phyloP scores from a whole-genome alignment of 805 yeast genomes.

The Suhomyces sp. region DNA sequence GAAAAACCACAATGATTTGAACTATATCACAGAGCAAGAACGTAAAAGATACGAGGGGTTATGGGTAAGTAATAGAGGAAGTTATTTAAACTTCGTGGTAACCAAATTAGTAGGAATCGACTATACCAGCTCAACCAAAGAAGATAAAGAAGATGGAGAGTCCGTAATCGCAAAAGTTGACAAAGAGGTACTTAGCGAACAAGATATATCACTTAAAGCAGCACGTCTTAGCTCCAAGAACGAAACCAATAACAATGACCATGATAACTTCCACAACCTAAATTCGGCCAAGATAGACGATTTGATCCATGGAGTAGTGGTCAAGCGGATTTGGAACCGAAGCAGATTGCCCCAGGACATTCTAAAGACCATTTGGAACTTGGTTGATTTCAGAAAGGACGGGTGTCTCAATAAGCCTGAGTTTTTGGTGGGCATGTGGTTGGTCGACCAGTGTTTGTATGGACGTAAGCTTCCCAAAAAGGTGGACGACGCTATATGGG shows the following conservation, averaged over 20 bases:
- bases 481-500: conserved; percentile 74
- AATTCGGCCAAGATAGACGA: conserved; percentile 25
- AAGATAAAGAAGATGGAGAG: conserved; percentile 7
- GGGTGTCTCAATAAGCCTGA: conserved; percentile 78
- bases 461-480: conserved; percentile 83
- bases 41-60: conserved; percentile 88
- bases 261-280: conserved; percentile 29
- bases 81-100: conserved; percentile 44
- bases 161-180: conserved; percentile 10
- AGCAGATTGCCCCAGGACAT: conserved; percentile 66
- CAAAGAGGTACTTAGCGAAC: neutral
- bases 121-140: conserved; percentile 12
- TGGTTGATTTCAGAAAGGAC: conserved; percentile 64
- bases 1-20: conserved; percentile 73
- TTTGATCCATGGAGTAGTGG: conserved; percentile 59
- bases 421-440: conserved; percentile 96
- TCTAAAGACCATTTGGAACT: conserved; percentile 59
- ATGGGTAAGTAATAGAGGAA: conserved; percentile 86
- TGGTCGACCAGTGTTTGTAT: conserved; percentile 91
- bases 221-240: conserved; percentile 34
- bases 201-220: conserved; percentile 25
- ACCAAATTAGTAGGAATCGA: conserved; percentile 31
- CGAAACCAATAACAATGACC: conserved; percentile 20
- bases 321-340: conserved; percentile 75
- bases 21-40: conserved; percentile 56